Percentiles rank a stretch among this genome's conserved stretches.
phyloP scores from a whole-genome alignment of 1,284 basidiomycete species.

The Apiotrichum sp. region DNA sequence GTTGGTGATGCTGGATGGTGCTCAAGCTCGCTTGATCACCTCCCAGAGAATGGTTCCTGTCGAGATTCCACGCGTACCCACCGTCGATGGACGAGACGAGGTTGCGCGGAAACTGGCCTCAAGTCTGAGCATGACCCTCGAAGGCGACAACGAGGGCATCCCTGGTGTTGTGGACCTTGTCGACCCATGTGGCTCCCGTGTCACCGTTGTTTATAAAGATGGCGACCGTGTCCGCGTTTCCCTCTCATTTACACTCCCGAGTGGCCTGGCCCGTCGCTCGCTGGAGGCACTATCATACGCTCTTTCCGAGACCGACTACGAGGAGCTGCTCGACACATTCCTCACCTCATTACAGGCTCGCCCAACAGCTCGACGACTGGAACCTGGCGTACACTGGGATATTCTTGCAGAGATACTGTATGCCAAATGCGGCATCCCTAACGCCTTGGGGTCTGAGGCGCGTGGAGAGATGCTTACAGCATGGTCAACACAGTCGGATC shows the following conservation, averaged over 20 bases:
- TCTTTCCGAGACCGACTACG: slow-evolving; percentile 44
- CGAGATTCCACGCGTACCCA: slow-evolving; percentile 19
- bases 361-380: not conserved
- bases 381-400: slow-evolving; percentile 6
- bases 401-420: slow-evolving; percentile 40
- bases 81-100: slow-evolving; percentile 27
- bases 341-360: not conserved
- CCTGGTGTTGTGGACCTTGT: slow-evolving; percentile 27
- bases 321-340: slow-evolving; percentile 5
- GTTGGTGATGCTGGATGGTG: slow-evolving; percentile 56
- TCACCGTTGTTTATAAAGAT: slow-evolving; percentile 52
- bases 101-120: slow-evolving; percentile 29
- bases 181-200: slow-evolving; percentile 50
- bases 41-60: slow-evolving; percentile 52
- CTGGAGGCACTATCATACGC: slow-evolving; percentile 59
- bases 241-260: slow-evolving; percentile 53
- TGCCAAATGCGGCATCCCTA: slow-evolving; percentile 7
- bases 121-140: slow-evolving; percentile 29
- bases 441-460: not conserved
- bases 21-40: slow-evolving; percentile 53
- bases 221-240: slow-evolving; percentile 51
- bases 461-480: not conserved
- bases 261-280: slow-evolving; percentile 56
- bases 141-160: slow-evolving; percentile 4
- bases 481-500: slow-evolving; percentile 26